Conservation (phyloP, 2,329 filamentous ascomycete genomes). For the Cephalotrichum gorgonifer region DNA sequence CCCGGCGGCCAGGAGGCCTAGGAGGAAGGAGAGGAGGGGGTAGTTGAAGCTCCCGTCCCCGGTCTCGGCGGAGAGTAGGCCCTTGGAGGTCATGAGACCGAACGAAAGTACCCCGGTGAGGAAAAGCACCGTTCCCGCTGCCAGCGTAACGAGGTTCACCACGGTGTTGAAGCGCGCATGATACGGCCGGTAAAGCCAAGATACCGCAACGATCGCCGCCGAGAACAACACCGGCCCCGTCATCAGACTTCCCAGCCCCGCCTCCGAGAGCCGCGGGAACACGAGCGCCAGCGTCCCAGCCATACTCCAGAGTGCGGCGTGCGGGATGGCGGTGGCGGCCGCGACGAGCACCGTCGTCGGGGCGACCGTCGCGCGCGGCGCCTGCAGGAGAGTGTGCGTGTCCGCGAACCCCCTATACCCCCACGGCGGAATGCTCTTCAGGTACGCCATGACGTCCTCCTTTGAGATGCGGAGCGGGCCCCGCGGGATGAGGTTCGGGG, state of each 20-base stretch:
- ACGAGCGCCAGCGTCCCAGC: conserved; percentile 33
- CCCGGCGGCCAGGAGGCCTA: conserved; percentile 36
- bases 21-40: conserved; percentile 30
- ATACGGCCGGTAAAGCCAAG: conserved; percentile 21
- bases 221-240: conserved; percentile 31
- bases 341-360: conserved; percentile 39
- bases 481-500: conserved; percentile 12
- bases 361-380: conserved; percentile 34
- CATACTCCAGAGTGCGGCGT: conserved; percentile 36
- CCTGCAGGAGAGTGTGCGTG: conserved; percentile 27
- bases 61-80: background rate
- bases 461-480: conserved; percentile 17
- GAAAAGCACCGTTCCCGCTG: conserved; percentile 24
- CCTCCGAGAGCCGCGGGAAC: conserved; percentile 28
- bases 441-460: conserved; percentile 23
- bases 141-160: conserved; percentile 22
- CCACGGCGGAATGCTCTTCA: conserved; percentile 26
- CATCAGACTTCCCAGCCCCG: conserved; percentile 32
- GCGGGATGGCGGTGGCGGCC: conserved; percentile 31
- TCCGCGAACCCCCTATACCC: conserved; percentile 23
- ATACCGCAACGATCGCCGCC: conserved; percentile 18
- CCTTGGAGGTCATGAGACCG: conserved; percentile 20
- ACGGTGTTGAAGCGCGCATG: conserved; percentile 20
- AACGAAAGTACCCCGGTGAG: conserved; percentile 32
- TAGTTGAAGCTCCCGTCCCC: conserved; percentile 20